Evolutionary conservation across 2,329 filamentous ascomycete species (phyloP).

Genomic region (Paecilomyces dactylethromorphus): DNA sequence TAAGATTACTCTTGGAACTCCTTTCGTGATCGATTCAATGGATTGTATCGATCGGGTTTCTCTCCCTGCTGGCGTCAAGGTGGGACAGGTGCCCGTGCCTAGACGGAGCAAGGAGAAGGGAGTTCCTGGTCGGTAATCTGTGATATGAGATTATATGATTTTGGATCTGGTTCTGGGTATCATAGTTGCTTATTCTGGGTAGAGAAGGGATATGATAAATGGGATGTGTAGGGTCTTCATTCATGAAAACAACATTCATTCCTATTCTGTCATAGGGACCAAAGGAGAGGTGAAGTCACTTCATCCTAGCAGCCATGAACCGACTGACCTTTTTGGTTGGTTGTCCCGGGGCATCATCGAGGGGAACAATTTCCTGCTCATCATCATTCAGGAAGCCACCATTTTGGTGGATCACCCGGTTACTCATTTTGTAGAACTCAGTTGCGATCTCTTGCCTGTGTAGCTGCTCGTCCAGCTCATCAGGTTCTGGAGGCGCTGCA

Average conservation of each 20-base stretch:
- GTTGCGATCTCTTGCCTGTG: constrained; percentile 70
- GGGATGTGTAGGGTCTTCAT: neutral
- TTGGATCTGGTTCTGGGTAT: neutral
- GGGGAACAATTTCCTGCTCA: constrained; percentile 58
- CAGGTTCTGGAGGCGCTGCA: constrained; percentile 41
- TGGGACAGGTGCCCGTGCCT: neutral
- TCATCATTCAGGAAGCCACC: constrained; percentile 74
- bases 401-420: constrained; percentile 72
- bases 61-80: neutral
- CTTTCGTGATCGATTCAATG: constrained; percentile 4
- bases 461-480: constrained; percentile 66
- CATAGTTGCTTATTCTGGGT: neutral
- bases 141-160: neutral
- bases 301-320: constrained; percentile 42
- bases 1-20: constrained; percentile 7
- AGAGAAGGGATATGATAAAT: neutral
- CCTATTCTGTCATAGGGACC: neutral
- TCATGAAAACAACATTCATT: neutral
- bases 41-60: neutral
- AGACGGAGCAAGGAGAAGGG: neutral
- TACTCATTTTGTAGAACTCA: constrained; percentile 78
- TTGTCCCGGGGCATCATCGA: constrained; percentile 58
- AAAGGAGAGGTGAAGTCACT: constrained; percentile 9
- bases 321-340: constrained; percentile 36
- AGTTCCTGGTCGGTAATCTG: neutral